Evolutionary conservation across 257 asterid species (phyloP).

Genomic region (Salvia splendens): DNA sequence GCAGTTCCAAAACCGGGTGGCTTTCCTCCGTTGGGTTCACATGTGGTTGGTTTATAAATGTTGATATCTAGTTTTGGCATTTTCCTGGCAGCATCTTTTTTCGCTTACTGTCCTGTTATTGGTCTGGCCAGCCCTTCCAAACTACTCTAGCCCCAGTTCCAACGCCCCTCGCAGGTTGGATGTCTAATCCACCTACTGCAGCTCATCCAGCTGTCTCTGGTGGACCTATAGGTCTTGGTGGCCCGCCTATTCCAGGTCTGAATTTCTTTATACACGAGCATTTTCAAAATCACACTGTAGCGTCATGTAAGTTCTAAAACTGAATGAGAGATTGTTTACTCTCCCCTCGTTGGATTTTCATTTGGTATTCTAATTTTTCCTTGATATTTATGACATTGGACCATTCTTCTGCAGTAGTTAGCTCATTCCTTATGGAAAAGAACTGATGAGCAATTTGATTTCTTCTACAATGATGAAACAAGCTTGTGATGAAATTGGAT

Average conservation of each 20-base stretch:
- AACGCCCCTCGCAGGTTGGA: constrained; percentile 93
- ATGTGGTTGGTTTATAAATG: constrained; percentile 59
- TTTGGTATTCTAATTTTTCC: constrained; percentile 3
- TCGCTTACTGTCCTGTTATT: constrained; percentile 26
- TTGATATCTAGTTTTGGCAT: constrained; percentile 21
- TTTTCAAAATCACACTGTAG: constrained; percentile 1
- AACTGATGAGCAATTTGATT: constrained; percentile 13
- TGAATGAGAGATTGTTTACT: not conserved
- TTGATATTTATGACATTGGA: not conserved
- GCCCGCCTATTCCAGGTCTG: constrained; percentile 67
- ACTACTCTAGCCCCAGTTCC: constrained; percentile 66
- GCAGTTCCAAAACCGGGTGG: constrained; percentile 83
- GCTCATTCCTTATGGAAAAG: constrained; percentile 4
- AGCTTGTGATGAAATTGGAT: not conserved
- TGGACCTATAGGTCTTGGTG: constrained; percentile 75
- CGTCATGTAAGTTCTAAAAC: not conserved
- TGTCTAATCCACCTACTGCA: constrained; percentile 79
- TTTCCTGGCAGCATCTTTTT: constrained; percentile 21
- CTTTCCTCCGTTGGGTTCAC: constrained; percentile 86
- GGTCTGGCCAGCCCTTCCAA: constrained; percentile 64
- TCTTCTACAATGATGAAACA: constrained; percentile 11
- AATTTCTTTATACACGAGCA: constrained; percentile 15
- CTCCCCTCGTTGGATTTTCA: not conserved
- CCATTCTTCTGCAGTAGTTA: constrained; percentile 15
- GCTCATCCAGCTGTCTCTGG: constrained; percentile 75